phyloP scores from a whole-genome alignment of 768 basidiomycete species.

The Wakefieldia striispora region DNA sequence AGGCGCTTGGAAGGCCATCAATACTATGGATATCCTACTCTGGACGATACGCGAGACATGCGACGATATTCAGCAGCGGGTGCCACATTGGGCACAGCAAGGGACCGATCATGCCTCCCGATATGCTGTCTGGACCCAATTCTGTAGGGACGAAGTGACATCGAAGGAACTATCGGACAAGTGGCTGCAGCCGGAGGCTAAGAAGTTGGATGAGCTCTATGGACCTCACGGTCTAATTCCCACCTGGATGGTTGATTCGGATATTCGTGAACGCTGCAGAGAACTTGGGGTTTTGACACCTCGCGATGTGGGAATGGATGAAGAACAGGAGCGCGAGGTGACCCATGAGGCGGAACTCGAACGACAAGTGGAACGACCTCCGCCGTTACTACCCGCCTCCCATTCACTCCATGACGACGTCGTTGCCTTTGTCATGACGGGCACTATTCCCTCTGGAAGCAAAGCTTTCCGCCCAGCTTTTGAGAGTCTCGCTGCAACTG shows the following conservation, averaged over 20 bases:
- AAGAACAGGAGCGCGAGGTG: slow-evolving; percentile 53
- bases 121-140: slow-evolving; percentile 16
- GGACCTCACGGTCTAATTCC: neutral
- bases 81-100: slow-evolving; percentile 44
- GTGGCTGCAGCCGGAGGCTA: slow-evolving; percentile 44
- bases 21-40: slow-evolving; percentile 35
- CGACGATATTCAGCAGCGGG: slow-evolving; percentile 36
- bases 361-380: slow-evolving; percentile 37
- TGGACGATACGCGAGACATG: slow-evolving; percentile 50
- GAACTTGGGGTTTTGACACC: slow-evolving; percentile 16
- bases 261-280: slow-evolving; percentile 14
- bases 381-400: slow-evolving; percentile 16
- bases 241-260: neutral
- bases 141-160: neutral
- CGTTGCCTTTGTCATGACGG: slow-evolving; percentile 26
- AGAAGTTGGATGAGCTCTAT: slow-evolving; percentile 38
- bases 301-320: slow-evolving; percentile 31
- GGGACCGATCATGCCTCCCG: slow-evolving; percentile 21
- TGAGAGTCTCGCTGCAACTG: slow-evolving; percentile 10
- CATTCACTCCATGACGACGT: slow-evolving; percentile 27
- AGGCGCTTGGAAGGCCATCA: neutral
- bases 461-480: slow-evolving; percentile 20
- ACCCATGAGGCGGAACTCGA: slow-evolving; percentile 45
- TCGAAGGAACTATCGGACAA: slow-evolving; percentile 4
- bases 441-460: slow-evolving; percentile 20